Base-by-base conservation (phyloP, 1,139 yeast genomes). In the Pneumocystis carinii region DNA sequence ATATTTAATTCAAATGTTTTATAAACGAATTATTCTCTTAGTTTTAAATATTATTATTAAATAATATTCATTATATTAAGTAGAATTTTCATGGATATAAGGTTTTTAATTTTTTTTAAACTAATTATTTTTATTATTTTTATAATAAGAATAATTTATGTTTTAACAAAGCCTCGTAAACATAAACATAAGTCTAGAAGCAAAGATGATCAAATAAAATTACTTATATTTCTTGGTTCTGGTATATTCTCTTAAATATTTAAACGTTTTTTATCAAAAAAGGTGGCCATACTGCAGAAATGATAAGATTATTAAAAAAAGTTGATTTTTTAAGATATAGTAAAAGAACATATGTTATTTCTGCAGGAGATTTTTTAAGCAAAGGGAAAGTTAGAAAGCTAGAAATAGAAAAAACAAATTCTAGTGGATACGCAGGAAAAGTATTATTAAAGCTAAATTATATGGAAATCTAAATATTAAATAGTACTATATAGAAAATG, bases 401-500 rank as follows among this genome's bases (percentile, higher is more conserved):
- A 15, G 61, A 56, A 27, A n/a, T 17, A 29, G 19, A 19, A 56
- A 53, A 39, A 2, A 14, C n/a, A 57, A 19, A 1, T 59, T 42
- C 12, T 17, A 32, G 15, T 19, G 35, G 29, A 59, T 4, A 37
- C 62, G 15, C 35, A 39, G 59, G 37, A 37, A 57, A 29, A 57
- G 57, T 35, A 57, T 32, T 15, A n/a, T 35, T 61, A 38, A 62
- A 19, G 17, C 15, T 36, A 24, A 15, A n/a, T 10, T 29, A 19
- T 10, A n/a, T 17, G 2, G 5, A 15, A 48, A 41, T 41, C n/a
- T 19, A 37, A 15, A 17, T 41, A 17, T 42, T 60, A 64, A 42
- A 56, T 64, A 17, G 71, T 70, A 59, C 39, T 5, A 56, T 17
- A 59, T 67, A 1, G 66, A 80, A 35, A 71, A 74, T 6, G 74